Evolutionary conservation across 2,329 filamentous ascomycete genomes (phyloP).

Genomic region (Stenocarpella maydis): DNA sequence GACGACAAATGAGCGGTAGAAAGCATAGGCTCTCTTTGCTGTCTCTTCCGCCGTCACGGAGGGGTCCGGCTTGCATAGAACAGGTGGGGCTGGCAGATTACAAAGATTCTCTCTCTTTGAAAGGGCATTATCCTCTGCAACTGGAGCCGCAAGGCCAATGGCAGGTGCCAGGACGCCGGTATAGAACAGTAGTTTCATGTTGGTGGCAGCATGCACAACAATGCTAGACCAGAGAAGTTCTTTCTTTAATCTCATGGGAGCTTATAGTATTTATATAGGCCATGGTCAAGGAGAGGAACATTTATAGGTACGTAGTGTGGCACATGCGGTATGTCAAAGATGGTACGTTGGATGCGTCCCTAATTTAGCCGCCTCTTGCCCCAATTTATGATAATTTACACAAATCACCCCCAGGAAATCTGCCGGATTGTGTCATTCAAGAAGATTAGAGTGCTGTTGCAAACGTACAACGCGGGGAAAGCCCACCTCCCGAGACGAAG

Average conservation of each 20-base stretch:
- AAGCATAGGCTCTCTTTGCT: conserved; percentile 48
- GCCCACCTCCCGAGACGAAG: neutral
- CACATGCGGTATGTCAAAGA: neutral
- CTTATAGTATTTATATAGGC: neutral
- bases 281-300: neutral
- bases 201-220: conserved; percentile 23
- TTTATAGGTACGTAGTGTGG: neutral
- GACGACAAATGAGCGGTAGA: conserved; percentile 51
- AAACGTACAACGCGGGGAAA: neutral
- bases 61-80: conserved; percentile 46
- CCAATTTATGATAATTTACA: neutral
- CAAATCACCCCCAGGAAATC: neutral
- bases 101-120: conserved; percentile 49
- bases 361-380: conserved; percentile 17
- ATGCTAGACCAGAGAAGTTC: neutral
- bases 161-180: conserved; percentile 41
- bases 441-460: neutral
- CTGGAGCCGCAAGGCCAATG: conserved; percentile 41
- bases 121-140: conserved; percentile 37
- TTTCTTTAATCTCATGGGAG: neutral
- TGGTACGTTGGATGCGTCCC: neutral
- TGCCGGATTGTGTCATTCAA: neutral
- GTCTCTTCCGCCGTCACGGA: conserved; percentile 48
- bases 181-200: conserved; percentile 40
- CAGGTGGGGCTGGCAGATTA: conserved; percentile 45